Conservation (phyloP, 305 asterid species). For the Fraxinus paxiana region DNA sequence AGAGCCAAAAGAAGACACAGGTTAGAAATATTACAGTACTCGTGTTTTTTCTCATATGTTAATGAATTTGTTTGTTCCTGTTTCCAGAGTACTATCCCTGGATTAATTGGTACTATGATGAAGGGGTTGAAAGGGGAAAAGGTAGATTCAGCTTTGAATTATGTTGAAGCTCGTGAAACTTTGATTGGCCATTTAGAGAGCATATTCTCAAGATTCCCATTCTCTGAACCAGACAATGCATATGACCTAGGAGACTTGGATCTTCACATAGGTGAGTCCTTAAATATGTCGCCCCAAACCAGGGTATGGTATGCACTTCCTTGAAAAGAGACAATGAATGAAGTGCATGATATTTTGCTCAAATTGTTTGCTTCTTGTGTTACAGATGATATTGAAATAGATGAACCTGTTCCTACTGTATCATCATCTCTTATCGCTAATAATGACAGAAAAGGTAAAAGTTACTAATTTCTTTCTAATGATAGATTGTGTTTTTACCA, state of each 20-base stretch:
- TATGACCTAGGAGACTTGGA: slow-evolving; percentile 45
- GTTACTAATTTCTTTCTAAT: background rate
- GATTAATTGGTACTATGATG: slow-evolving; percentile 64
- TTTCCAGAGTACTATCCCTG: slow-evolving; percentile 50
- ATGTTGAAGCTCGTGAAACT: slow-evolving; percentile 47
- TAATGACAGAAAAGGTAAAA: slow-evolving; percentile 45
- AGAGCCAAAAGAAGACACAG: slow-evolving; percentile 58
- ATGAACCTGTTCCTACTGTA: slow-evolving; percentile 47
- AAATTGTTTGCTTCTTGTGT: slow-evolving; percentile 17
- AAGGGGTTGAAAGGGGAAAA: slow-evolving; percentile 76
- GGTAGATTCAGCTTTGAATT: slow-evolving; percentile 38
- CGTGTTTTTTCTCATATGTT: slow-evolving; percentile 9
- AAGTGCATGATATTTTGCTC: slow-evolving; percentile 15
- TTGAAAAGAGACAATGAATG: background rate
- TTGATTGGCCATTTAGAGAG: slow-evolving; percentile 61
- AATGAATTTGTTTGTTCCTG: slow-evolving; percentile 22
- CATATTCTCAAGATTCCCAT: slow-evolving; percentile 82
- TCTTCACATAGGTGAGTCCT: slow-evolving; percentile 61
- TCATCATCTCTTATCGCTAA: slow-evolving; percentile 39
- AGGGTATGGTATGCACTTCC: slow-evolving; percentile 11
- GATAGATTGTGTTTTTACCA: slow-evolving; percentile 13
- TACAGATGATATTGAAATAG: slow-evolving; percentile 70
- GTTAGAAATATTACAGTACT: slow-evolving; percentile 26
- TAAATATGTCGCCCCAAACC: background rate
- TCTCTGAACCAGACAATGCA: slow-evolving; percentile 43